Evolutionary conservation across 495 filamentous ascomycete species (phyloP).

Genomic region (Penicillium nucicola): DNA sequence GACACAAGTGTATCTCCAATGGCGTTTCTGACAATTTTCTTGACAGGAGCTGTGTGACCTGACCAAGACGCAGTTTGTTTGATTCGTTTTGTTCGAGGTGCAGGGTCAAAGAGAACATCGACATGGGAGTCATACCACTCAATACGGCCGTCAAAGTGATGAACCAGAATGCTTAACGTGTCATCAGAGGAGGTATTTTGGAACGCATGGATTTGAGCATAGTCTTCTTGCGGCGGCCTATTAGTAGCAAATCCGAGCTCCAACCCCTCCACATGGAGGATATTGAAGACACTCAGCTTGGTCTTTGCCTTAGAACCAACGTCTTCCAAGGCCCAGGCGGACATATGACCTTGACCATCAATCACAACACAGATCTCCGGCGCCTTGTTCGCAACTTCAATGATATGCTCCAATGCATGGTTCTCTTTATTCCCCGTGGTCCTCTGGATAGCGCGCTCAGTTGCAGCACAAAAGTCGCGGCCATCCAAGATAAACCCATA

Average conservation of each 20-base stretch:
- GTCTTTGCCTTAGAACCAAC: constrained; percentile 71
- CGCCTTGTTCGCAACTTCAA: constrained; percentile 78
- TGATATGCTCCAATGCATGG: constrained; percentile 75
- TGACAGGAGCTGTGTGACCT: constrained; percentile 76
- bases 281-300: constrained; percentile 75
- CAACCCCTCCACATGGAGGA: constrained; percentile 74
- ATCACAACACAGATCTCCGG: constrained; percentile 87
- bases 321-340: constrained; percentile 91
- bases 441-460: constrained; percentile 70
- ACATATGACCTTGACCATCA: constrained; percentile 83
- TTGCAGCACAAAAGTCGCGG: constrained; percentile 72
- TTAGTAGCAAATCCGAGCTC: constrained; percentile 62
- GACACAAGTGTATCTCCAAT: constrained; percentile 79
- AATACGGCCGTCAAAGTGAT: constrained; percentile 83
- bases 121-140: constrained; percentile 77
- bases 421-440: constrained; percentile 58
- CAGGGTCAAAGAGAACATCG: constrained; percentile 78
- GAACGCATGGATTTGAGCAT: constrained; percentile 74
- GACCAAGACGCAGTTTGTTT: constrained; percentile 65
- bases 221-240: constrained; percentile 41
- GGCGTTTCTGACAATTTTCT: constrained; percentile 80
- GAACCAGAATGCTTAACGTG: constrained; percentile 71
- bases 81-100: constrained; percentile 62
- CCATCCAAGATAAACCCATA: constrained; percentile 85
- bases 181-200: constrained; percentile 56